These are phyloP conservation scores for Soucietia sequanensis DNA, from an alignment of 805 yeast genomes.

Conservation along the genomic window DNA sequence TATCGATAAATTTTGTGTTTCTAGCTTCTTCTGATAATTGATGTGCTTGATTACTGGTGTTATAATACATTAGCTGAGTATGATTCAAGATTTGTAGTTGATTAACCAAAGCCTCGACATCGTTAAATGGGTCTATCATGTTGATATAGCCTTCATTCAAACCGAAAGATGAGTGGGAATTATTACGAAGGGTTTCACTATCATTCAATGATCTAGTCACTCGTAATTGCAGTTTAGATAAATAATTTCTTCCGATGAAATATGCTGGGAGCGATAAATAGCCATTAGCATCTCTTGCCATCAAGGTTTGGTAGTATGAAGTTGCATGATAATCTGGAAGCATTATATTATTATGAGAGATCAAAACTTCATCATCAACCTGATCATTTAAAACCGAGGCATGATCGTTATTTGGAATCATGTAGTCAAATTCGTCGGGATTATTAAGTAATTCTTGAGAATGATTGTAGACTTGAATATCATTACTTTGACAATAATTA, in stretches of 20 bases:
- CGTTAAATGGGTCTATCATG: conserved; percentile 19
- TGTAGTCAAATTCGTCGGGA: conserved; percentile 18
- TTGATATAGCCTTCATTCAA: conserved; percentile 27
- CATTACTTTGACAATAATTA: conserved; percentile 16
- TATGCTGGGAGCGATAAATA: conserved; percentile 32
- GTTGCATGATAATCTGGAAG: conserved; percentile 35
- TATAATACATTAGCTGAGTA: conserved; percentile 17
- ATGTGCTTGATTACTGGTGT: too few species aligned
- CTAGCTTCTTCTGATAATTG: neutral
- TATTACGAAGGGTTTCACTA: neutral
- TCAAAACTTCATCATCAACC: conserved; percentile 23
- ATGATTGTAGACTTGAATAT: conserved; percentile 15
- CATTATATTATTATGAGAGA: conserved; percentile 34
- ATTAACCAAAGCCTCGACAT: conserved; percentile 28
- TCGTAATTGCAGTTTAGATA: conserved; percentile 15
- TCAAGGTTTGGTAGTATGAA: conserved; percentile 34
- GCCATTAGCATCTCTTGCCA: conserved; percentile 36
- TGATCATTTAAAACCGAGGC: too few species aligned
- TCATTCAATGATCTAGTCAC: conserved; percentile 7
- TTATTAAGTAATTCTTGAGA: conserved; percentile 19
- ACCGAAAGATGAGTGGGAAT: conserved; percentile 24
- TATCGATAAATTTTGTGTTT: neutral
- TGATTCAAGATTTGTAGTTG: conserved; percentile 38
- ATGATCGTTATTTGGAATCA: conserved; percentile 22
- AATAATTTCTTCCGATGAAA: conserved; percentile 32